Evolutionary conservation across 805 yeast species (phyloP).

Genomic region (Suhomyces sp.): DNA sequence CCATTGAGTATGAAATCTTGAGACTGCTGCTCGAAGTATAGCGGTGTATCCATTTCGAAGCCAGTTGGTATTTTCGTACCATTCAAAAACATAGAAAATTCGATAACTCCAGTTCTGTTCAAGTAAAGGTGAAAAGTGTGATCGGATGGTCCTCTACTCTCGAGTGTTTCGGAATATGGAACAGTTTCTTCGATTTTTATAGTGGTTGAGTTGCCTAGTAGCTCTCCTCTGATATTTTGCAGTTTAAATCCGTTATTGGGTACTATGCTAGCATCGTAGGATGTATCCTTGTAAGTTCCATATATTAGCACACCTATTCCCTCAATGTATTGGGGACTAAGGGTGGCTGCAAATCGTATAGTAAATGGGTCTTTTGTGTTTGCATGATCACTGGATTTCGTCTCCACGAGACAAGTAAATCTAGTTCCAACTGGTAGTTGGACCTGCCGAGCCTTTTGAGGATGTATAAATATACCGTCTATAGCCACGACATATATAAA

Average conservation of each 20-base stretch:
- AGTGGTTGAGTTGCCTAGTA: conserved; percentile 4
- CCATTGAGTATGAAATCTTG: conserved; percentile 7
- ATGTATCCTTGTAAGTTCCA: conserved; percentile 10
- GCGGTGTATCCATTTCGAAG: conserved; percentile 26
- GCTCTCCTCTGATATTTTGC: conserved; percentile 22
- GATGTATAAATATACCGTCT: conserved; percentile 29
- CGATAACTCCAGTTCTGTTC: conserved; percentile 27
- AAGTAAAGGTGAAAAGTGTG: conserved; percentile 26
- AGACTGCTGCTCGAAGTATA: conserved; percentile 4
- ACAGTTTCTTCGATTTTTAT: background rate
- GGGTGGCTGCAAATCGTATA: conserved; percentile 26
- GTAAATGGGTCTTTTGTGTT: conserved; percentile 17
- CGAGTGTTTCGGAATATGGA: conserved; percentile 4
- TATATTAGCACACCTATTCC: conserved; percentile 24
- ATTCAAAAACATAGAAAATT: conserved; percentile 24
- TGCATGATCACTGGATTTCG: conserved; percentile 15
- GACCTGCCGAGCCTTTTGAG: conserved; percentile 21
- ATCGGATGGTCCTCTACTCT: conserved; percentile 16
- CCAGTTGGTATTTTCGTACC: conserved; percentile 12
- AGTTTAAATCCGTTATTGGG: conserved; percentile 15
- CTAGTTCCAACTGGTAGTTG: conserved; percentile 33
- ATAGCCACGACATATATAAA: conserved; percentile 26
- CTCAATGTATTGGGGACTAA: conserved; percentile 27
- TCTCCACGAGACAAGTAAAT: conserved; percentile 23
- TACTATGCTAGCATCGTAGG: background rate